Base-by-base conservation (phyloP, 176 grass and related monocot species). In the Cenchrus purpureus region DNA sequence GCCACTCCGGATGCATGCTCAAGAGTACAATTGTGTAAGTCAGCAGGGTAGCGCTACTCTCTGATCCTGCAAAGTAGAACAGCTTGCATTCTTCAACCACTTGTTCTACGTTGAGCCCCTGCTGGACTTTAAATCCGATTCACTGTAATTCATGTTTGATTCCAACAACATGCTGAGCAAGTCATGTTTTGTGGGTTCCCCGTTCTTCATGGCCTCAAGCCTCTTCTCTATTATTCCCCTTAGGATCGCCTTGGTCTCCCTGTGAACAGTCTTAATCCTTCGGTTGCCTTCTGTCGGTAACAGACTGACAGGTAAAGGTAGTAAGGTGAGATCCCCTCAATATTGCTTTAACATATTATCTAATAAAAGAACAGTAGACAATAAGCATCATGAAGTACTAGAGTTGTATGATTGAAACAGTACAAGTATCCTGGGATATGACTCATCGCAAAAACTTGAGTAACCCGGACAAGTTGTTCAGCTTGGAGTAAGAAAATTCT, bases 31-130 rank as follows among this genome's bases (percentile, higher is more conserved):
- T 13, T 6, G 95, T 91, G 90, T 92, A 97, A 3, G 90, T 86
- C 37, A 97, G 83, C 13, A 94, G 78, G 3, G 92, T 84, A 3
- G 86, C 73, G 1, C 90, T 94, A 2, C 90, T 89, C 84, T 94
- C 95, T 14, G 87, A 79, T 60, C 95, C 95, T 3, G 92, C 95
- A 42, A 97, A 94, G 88, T 97, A 97, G 88, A 97, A 94, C n/a
- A 94, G 0, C 84, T 87, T 92, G 88, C 92, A 97, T 74, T 97
- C 92, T 16, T 80, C 86, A 3, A 94, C 92, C 76, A 97, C 77
- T 6, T 97, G 88, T 10, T 91, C 95, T 8, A 77, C 76, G 3
- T 80, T 92, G 79, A 97, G 86, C 44, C 73, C 80, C 32, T 56
- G 42, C 46, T 67, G 5, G 84, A 55, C 46, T 89, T 87, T 16